phyloP scores from a whole-genome alignment of 768 basidiomycete genomes.

The Termitomyces sp. region DNA sequence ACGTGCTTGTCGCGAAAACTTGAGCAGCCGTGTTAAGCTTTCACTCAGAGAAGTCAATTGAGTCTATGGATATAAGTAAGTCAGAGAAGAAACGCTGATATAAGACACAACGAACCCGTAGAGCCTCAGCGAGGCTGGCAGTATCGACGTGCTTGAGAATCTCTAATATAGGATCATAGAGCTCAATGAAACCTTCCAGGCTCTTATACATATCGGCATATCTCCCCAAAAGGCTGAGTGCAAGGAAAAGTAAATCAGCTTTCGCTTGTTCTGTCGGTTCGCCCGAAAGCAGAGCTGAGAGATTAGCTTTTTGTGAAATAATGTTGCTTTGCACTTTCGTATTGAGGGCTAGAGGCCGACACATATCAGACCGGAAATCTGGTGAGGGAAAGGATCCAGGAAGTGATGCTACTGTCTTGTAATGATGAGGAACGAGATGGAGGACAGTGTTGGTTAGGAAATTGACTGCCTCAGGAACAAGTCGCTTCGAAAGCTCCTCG shows the following conservation, averaged over 20 bases:
- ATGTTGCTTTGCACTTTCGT: conserved; percentile 39
- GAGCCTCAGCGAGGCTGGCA: conserved; percentile 40
- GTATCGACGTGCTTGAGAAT: conserved; percentile 54
- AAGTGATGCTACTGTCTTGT: conserved; percentile 39
- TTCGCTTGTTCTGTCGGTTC: conserved; percentile 61
- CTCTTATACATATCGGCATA: conserved; percentile 78
- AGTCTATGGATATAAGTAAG: conserved; percentile 35
- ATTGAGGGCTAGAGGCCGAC: conserved; percentile 36
- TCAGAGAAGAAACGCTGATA: conserved; percentile 9
- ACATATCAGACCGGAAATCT: conserved; percentile 57
- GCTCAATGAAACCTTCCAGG: conserved; percentile 80
- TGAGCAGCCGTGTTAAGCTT: conserved; percentile 59
- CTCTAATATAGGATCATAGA: conserved; percentile 65
- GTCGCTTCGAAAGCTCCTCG: conserved; percentile 78
- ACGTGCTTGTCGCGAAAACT: conserved; percentile 70
- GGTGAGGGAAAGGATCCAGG: conserved; percentile 73
- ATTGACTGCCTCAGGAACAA: conserved; percentile 87
- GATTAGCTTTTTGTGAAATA: conserved; percentile 40
- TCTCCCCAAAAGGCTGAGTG: conserved; percentile 60
- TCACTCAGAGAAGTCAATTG: conserved; percentile 44
- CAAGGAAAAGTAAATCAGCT: conserved; percentile 61
- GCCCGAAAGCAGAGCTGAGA: conserved; percentile 39
- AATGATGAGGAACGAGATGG: conserved; percentile 67
- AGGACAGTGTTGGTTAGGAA: conserved; percentile 72
- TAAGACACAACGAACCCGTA: conserved; percentile 46